Evolutionary conservation across 129 eudicot species (phyloP).

Genomic region (Lonicera japonica): DNA sequence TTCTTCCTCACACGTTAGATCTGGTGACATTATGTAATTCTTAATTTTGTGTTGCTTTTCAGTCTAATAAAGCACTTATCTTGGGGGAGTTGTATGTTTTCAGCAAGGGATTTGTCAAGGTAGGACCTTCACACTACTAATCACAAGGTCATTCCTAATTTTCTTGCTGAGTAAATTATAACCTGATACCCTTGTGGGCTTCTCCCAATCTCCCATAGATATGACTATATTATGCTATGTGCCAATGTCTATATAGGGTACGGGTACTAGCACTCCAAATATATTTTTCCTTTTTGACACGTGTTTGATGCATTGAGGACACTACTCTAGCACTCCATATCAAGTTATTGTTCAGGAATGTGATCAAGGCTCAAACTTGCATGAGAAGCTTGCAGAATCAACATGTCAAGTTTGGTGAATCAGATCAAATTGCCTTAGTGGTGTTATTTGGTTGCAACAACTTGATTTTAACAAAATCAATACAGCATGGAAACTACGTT

Average conservation of each 20-base stretch:
- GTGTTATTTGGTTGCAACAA: no score
- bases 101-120: constrained; percentile 81
- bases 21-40: constrained; percentile 2
- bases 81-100: constrained; percentile 80
- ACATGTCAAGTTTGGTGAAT: background rate
- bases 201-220: background rate
- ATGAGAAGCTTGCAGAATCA: background rate
- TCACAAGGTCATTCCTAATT: background rate
- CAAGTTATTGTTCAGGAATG: background rate
- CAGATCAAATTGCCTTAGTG: background rate
- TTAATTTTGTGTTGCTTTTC: constrained; percentile 21
- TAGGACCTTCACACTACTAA: constrained; percentile 17
- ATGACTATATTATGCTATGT: background rate
- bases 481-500: no score
- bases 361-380: background rate
- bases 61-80: constrained; percentile 69
- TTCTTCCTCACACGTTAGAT: constrained; percentile 2
- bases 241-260: background rate
- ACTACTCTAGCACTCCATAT: no score
- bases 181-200: background rate
- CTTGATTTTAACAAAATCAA: no score
- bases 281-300: no score
- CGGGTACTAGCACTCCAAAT: no score
- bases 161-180: background rate
- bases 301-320: no score